These are phyloP conservation scores for Eimeria sp. DNA, from an alignment of 169 alveolate species.

Conservation along the genomic window DNA sequence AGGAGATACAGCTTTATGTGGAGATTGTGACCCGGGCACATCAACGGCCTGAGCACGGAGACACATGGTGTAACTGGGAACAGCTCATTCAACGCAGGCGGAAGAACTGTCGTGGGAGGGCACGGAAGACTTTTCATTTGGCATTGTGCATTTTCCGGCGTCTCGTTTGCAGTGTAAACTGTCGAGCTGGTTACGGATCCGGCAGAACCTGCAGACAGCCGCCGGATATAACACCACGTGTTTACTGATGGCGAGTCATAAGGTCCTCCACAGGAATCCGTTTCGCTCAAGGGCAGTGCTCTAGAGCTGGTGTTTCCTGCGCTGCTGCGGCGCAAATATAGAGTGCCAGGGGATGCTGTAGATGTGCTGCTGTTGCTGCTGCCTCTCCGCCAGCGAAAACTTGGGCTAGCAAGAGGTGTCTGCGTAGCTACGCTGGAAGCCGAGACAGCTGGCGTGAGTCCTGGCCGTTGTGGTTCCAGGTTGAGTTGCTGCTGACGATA, in stretches of 20 bases:
- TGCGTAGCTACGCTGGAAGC: not conserved
- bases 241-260: slow-evolving; percentile 19
- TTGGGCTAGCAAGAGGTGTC: slow-evolving; percentile 18
- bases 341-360: not conserved
- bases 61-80: slow-evolving; percentile 28
- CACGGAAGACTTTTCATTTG: not conserved
- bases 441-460: not conserved
- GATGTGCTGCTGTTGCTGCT: slow-evolving; percentile 48
- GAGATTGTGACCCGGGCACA: slow-evolving; percentile 12
- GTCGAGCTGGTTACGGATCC: slow-evolving; percentile 47
- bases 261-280: not conserved
- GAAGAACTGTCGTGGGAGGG: slow-evolving; percentile 30
- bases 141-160: not conserved
- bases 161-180: not conserved
- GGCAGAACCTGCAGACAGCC: slow-evolving; percentile 57
- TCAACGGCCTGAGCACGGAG: slow-evolving; percentile 31
- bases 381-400: slow-evolving; percentile 50
- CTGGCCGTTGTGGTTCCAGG: slow-evolving; percentile 3
- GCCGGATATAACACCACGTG: slow-evolving; percentile 50
- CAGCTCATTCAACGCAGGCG: slow-evolving; percentile 52
- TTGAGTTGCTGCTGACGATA: not conserved
- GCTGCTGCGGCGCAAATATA: slow-evolving; percentile 49
- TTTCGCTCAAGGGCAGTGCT: not conserved
- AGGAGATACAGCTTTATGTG: slow-evolving; percentile 33
- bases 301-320: not conserved